phyloP scores from a whole-genome alignment of 2,329 filamentous ascomycete species.

The Emericellopsis atlantica region DNA sequence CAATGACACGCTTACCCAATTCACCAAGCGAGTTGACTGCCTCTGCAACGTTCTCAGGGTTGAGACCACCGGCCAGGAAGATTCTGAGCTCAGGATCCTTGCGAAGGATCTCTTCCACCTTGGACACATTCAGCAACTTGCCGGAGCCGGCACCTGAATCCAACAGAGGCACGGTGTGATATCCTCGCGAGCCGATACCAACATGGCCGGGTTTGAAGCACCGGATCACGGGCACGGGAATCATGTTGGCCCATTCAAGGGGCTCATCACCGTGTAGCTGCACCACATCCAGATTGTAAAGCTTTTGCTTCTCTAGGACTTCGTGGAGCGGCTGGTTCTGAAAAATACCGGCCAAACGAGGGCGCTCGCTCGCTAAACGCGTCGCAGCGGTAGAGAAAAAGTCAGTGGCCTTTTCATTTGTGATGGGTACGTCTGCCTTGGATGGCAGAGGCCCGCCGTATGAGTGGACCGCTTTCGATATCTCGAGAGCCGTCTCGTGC shows the following conservation, averaged over 20 bases:
- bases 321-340: conserved; percentile 79
- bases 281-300: conserved; percentile 72
- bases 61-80: conserved; percentile 75
- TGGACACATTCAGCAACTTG: conserved; percentile 57
- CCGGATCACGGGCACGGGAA: conserved; percentile 84
- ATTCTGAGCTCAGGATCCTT: conserved; percentile 60
- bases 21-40: conserved; percentile 52
- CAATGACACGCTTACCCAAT: conserved; percentile 52
- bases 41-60: conserved; percentile 62
- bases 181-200: conserved; percentile 63
- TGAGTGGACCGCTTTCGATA: conserved; percentile 66
- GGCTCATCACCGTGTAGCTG: conserved; percentile 91
- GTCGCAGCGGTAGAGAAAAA: conserved; percentile 53
- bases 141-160: conserved; percentile 84
- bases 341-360: conserved; percentile 87
- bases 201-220: conserved; percentile 67
- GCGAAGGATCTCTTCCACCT: conserved; percentile 53
- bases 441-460: conserved; percentile 37
- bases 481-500: conserved; percentile 65
- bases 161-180: conserved; percentile 71
- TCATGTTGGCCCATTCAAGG: conserved; percentile 77
- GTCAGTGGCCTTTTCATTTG: conserved; percentile 35
- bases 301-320: conserved; percentile 63
- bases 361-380: conserved; percentile 40
- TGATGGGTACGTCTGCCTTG: conserved; percentile 11